Evolutionary conservation across 1,284 basidiomycete genomes (phyloP), one percentile per base, ranked within the genome.

Genomic region (Chondrostereum purpureum): DNA sequence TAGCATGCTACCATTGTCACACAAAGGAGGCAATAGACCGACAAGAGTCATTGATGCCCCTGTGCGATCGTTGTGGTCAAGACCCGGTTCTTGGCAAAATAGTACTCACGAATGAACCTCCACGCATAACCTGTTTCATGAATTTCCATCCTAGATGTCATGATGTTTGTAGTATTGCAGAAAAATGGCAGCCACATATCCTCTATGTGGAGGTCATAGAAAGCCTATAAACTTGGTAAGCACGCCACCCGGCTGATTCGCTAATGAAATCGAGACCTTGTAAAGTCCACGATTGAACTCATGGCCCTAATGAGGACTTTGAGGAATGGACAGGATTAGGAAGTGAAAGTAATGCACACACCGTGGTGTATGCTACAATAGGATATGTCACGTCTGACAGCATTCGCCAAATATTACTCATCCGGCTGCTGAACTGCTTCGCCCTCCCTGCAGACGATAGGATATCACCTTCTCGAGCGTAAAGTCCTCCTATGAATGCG

Each of bases 171-270:
- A 5, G 94, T 93, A 59, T 98, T 98, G 67, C 92, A 96, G 68
- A 94, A 99, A 69, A 87, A 99, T 2, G 96, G 95, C 3, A 99
- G 74, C 96, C 95, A 99, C 87, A 96, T 95, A 66, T 96, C 92
- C 67, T 98, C 94, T 45, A 99, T 97, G 63, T 96, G 92, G 36
- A 92, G 81, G 59, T 92, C 90, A 58, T 92, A 94, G 60, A 97
- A 95, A 2, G 83, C 77, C 80, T 83, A 48, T 8, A 43, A 45
- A 37, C 22, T 21, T 48, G 45, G 23, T 47, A 36, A 42, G 19
- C 16, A 22, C 20, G 14, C 27, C 23, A 19, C 14, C 44, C n/a
- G 18, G 8, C 23, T 45, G 20, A 36, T 17, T 27, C n/a, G 17
- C 42, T 33, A 16, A 42, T n/a, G n/a, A n/a, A n/a, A n/a, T n/a